Conservation (phyloP, 106 monocot genomes). For the Dendrobium catenatum region DNA sequence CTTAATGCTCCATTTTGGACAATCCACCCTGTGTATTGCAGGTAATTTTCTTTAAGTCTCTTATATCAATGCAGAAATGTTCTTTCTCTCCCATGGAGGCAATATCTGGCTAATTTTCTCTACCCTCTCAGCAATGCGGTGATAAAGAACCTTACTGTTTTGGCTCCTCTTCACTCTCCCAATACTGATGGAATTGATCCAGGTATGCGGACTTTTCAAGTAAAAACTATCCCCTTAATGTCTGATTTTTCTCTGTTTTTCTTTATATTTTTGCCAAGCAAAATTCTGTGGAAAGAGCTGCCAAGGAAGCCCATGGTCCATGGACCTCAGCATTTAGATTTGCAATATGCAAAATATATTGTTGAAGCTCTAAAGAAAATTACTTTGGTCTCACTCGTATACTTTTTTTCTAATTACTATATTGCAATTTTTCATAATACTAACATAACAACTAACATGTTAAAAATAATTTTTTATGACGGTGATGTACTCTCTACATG, state of each 20-base stretch:
- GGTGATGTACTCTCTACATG: no score
- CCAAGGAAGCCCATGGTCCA: no score
- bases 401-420: no score
- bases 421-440: no score
- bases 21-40: slow-evolving; percentile 92
- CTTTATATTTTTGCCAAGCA: neutral
- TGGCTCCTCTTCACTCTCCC: slow-evolving; percentile 77
- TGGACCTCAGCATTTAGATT: no score
- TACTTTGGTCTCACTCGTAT: no score
- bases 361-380: no score
- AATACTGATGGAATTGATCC: slow-evolving; percentile 99
- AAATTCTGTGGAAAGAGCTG: neutral
- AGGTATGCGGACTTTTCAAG: slow-evolving; percentile 25
- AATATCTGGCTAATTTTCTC: neutral
- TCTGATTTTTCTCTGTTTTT: neutral
- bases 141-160: slow-evolving; percentile 64
- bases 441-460: no score
- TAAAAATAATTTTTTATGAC: no score
- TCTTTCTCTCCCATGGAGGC: neutral
- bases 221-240: neutral
- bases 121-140: slow-evolving; percentile 65
- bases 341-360: no score
- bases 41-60: slow-evolving; percentile 20
- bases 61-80: neutral
- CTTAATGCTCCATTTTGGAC: slow-evolving; percentile 95